phyloP scores from a whole-genome alignment of 148 eudicot species.

The Nepenthes mirabilis region DNA sequence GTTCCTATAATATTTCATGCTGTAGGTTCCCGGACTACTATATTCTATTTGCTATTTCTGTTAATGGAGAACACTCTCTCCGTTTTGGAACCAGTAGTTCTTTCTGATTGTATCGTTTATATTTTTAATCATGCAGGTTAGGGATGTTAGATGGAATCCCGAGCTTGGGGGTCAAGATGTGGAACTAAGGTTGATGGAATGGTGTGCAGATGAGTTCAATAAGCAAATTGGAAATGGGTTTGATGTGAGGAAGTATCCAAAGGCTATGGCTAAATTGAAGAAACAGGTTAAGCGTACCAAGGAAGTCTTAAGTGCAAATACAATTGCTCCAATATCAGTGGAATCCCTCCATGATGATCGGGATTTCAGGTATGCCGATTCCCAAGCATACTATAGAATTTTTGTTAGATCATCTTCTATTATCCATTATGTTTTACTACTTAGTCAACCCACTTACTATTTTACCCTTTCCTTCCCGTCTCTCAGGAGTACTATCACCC shows the following conservation, averaged over 20 bases:
- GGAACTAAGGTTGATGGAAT: constrained; percentile 85
- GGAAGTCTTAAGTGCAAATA: constrained; percentile 92
- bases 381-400: neutral
- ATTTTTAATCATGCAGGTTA: constrained; percentile 37
- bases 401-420: neutral
- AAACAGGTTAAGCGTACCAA: constrained; percentile 98
- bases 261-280: constrained; percentile 98
- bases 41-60: too few relatives aligned
- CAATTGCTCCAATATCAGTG: constrained; percentile 84
- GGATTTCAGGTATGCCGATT: constrained; percentile 69
- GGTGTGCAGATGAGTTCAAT: constrained; percentile 85
- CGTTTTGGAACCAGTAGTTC: too few relatives aligned
- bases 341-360: constrained; percentile 91
- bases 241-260: constrained; percentile 74
- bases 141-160: constrained; percentile 89
- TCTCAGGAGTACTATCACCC: constrained; percentile 83
- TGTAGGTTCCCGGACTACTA: too few relatives aligned
- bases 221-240: constrained; percentile 68
- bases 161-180: constrained; percentile 90
- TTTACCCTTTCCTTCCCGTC: neutral
- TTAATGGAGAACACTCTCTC: too few relatives aligned
- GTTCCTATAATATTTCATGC: too few relatives aligned
- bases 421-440: neutral
- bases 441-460: neutral
- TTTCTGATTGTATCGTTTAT: neutral